phyloP scores from a whole-genome alignment of 2,329 filamentous ascomycete species.

The Botrytis tulipae region DNA sequence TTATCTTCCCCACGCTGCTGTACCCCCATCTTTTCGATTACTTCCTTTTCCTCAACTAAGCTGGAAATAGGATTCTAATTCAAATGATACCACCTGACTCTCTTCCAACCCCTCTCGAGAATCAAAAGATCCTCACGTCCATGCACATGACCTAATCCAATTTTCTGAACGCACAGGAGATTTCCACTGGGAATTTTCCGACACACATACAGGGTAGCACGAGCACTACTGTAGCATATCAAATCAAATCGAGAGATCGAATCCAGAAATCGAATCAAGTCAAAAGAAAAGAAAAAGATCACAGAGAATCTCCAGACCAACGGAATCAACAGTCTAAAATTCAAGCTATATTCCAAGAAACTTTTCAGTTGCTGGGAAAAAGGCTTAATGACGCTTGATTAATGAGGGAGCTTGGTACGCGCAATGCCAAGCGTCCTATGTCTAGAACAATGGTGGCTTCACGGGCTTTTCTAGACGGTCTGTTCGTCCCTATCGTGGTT shows the following conservation, averaged over 20 bases:
- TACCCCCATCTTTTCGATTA: neutral
- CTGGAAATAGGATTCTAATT: neutral
- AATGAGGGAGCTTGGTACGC: neutral
- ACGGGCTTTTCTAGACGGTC: neutral
- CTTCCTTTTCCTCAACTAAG: neutral
- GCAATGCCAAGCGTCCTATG: neutral
- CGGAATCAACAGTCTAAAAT: neutral
- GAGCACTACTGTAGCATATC: neutral
- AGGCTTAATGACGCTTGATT: neutral
- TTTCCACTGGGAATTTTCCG: neutral
- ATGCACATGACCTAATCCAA: slow-evolving; percentile 5
- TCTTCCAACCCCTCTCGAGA: neutral
- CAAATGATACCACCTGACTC: neutral
- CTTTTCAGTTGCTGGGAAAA: neutral
- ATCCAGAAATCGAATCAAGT: neutral
- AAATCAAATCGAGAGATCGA: neutral
- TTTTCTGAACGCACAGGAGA: neutral
- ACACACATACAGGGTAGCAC: neutral
- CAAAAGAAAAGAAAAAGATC: neutral
- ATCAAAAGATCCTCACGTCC: neutral
- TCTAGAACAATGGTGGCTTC: slow-evolving; percentile 9
- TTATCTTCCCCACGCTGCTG: neutral
- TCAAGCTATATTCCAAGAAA: neutral
- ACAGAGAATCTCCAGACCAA: neutral
- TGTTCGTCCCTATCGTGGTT: neutral